phyloP scores from a whole-genome alignment of 257 asterid genomes.

The Misopates orontium region DNA sequence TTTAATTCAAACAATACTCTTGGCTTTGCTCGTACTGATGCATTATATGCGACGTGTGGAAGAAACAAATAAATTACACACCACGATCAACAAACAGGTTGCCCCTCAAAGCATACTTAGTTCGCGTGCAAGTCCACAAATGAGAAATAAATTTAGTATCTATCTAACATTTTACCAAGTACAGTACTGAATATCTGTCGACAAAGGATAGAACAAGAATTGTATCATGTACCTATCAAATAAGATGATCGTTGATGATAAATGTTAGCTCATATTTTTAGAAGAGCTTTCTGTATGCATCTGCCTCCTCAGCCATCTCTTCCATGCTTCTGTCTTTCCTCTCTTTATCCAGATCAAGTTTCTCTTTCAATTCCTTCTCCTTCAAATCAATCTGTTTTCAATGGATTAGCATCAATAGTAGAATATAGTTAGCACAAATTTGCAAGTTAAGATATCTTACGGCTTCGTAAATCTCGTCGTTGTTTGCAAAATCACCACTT shows the following conservation, averaged over 20 bases:
- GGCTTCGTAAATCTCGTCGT: conserved; percentile 86
- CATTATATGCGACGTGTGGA: too few relatives aligned
- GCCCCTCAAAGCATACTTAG: too few relatives aligned
- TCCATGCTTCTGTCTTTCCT: conserved; percentile 81
- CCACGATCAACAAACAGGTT: too few relatives aligned
- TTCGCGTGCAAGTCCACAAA: too few relatives aligned
- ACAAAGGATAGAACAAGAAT: too few relatives aligned
- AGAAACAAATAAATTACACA: too few relatives aligned
- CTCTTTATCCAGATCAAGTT: conserved; percentile 83
- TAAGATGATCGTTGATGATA: neutral
- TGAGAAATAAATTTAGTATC: too few relatives aligned
- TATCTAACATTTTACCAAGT: too few relatives aligned
- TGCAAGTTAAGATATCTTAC: conserved; percentile 45
- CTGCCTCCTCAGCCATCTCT: conserved; percentile 95
- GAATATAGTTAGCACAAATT: neutral
- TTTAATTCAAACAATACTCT: too few relatives aligned
- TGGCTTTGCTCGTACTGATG: too few relatives aligned
- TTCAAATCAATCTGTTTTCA: conserved; percentile 65
- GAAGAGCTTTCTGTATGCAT: conserved; percentile 69
- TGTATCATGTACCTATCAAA: too few relatives aligned
- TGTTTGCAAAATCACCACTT: conserved; percentile 75
- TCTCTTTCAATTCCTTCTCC: conserved; percentile 82
- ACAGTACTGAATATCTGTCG: too few relatives aligned
- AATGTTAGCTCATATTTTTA: conserved; percentile 21
- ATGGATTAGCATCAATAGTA: conserved; percentile 15